Base-by-base conservation (phyloP, 139 green algal species). In the Chlamydomonas sp. region DNA sequence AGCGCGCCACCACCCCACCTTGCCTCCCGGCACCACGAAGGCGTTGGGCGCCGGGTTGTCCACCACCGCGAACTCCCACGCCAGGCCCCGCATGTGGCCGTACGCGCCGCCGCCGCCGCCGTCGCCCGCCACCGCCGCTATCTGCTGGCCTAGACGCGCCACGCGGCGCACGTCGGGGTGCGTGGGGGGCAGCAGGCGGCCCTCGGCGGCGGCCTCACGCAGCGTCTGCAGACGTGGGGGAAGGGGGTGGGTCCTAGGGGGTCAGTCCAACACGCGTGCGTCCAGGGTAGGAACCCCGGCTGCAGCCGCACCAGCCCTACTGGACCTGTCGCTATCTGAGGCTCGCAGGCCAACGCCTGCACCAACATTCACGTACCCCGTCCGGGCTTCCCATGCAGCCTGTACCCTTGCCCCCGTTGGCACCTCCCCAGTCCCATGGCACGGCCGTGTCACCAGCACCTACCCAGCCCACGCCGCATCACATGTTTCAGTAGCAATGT, bases 31-130 rank as follows among this genome's bases (percentile, higher is more conserved):
- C n/a, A 96, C 93, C 63, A 98, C 96, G 82, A 98, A 97, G 0
- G 96, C 96, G 81, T 99, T 98, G 67, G 96, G 90, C 74, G 94
- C 62, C 16, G 77, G 79, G n/a, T 57, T 87, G 17, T 96, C 66
- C 31, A 99, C 94, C 5, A 99, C 96, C 2, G 87, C 90, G 92
- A 97, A 98, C 90, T 98, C 95, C 96, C 96, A 99, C 4, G 97
- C 58, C 58, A 97, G 15, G 6, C 81, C 80, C 88, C 94, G 67
- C 93, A 97, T 94, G 78, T 97, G 95, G 5, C 84, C 62, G 69
- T 91, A 88, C 68, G 86, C 89, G 61, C 95, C 95, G 62, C 94
- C 95, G 61, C 95, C 94, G 20, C 58, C 82, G 14, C 92, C 92
- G 31, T 96, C 89, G 17, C 31, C 69, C 7, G 93, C 95, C 4